Percentiles rank a stretch among this genome's conserved stretches.
These are phyloP conservation scores for Chaetothyriales sp. DNA, from an alignment of 2,329 filamentous ascomycete species.

Conservation along the genomic window DNA sequence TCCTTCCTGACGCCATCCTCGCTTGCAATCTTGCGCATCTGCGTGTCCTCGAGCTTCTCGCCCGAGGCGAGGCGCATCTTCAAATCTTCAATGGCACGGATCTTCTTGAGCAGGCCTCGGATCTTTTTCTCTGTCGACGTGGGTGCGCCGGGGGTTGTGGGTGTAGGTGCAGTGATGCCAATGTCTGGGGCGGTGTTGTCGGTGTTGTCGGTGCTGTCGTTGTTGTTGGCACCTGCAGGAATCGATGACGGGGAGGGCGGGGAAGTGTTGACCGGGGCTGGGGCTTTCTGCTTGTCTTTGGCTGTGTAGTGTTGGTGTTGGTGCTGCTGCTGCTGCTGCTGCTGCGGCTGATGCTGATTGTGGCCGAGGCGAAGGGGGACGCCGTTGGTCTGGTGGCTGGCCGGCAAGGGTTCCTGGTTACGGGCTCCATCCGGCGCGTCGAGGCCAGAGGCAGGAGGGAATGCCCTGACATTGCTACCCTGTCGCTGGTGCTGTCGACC, in stretches of 20 bases:
- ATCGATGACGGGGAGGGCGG: constrained; percentile 3
- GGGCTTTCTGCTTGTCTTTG: constrained; percentile 11
- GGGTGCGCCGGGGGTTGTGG: constrained; percentile 29
- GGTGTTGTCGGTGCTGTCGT: constrained; percentile 19
- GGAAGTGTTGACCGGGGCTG: constrained; percentile 18
- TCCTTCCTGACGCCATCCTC: constrained; percentile 76
- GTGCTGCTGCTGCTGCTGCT: background rate
- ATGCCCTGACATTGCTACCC: constrained; percentile 28
- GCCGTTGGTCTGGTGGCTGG: constrained; percentile 15
- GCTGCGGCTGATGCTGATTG: background rate
- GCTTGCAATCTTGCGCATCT: constrained; percentile 94
- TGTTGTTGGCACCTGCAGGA: constrained; percentile 13
- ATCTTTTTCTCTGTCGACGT: constrained; percentile 75
- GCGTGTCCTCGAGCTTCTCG: constrained; percentile 95
- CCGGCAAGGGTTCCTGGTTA: constrained; percentile 19
- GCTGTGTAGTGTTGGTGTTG: background rate
- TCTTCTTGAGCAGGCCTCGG: constrained; percentile 86
- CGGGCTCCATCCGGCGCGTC: constrained; percentile 6
- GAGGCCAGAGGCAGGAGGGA: constrained; percentile 13
- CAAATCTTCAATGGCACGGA: constrained; percentile 90
- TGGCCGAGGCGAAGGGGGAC: constrained; percentile 7
- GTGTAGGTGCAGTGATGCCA: constrained; percentile 20
- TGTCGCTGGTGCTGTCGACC: constrained; percentile 41
- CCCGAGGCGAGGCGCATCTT: constrained; percentile 92
- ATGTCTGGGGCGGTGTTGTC: constrained; percentile 16